Evolutionary conservation across 2,329 filamentous ascomycete genomes (phyloP).

Genomic region (Botrytis sinoallii): DNA sequence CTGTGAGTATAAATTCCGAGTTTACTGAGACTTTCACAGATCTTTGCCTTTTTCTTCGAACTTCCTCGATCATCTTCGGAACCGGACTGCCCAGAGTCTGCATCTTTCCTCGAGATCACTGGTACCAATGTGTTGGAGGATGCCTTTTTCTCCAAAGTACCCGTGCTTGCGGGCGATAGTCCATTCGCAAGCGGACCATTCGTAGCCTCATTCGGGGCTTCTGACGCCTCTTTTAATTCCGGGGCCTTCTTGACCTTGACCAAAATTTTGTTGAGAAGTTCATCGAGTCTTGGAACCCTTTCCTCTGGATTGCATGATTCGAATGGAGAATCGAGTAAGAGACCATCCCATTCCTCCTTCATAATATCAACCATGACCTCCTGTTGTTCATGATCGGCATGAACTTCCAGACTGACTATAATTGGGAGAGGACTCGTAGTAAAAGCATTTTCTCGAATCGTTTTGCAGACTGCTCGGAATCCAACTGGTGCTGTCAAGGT

Average conservation of each 20-base stretch:
- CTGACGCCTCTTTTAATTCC: not conserved
- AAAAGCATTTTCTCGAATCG: conserved; percentile 78
- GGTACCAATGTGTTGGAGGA: conserved; percentile 27
- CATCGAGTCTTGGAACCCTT: conserved; percentile 65
- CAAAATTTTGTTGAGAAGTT: conserved; percentile 75
- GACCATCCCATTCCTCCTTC: conserved; percentile 77
- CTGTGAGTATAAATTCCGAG: conserved; percentile 85
- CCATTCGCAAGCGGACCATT: not conserved
- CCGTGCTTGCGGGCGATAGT: conserved; percentile 8
- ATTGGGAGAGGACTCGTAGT: conserved; percentile 72
- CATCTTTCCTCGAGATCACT: conserved; percentile 23
- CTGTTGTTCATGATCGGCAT: conserved; percentile 79
- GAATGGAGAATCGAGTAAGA: conserved; percentile 62
- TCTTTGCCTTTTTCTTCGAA: conserved; percentile 44
- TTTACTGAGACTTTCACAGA: conserved; percentile 68
- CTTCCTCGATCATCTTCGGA: conserved; percentile 36
- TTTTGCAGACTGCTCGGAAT: conserved; percentile 81
- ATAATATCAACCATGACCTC: conserved; percentile 92
- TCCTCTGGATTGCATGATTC: conserved; percentile 46
- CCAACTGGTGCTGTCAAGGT: conserved; percentile 82
- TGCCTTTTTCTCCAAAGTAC: conserved; percentile 6
- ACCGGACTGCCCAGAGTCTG: conserved; percentile 32
- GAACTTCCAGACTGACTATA: conserved; percentile 90
- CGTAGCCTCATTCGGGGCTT: not conserved
- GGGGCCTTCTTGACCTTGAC: conserved; percentile 69